Percentiles rank a stretch among this genome's conserved stretches.
phyloP scores from a whole-genome alignment of 2,329 filamentous ascomycete genomes.

The Nigrograna mackinnonii region DNA sequence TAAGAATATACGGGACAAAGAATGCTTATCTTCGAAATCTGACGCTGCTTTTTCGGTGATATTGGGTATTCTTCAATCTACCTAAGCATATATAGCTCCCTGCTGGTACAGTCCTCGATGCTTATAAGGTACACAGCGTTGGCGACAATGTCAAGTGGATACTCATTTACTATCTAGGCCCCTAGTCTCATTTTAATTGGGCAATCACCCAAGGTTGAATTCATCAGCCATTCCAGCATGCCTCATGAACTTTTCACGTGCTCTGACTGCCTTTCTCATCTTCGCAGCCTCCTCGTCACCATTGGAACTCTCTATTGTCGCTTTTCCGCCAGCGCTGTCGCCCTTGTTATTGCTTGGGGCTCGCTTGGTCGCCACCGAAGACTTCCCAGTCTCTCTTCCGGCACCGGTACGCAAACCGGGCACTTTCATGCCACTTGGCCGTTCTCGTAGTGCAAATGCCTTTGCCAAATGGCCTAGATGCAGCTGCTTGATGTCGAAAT shows the following conservation, averaged over 20 bases:
- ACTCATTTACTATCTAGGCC: too few relatives aligned
- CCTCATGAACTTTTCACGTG: slow-evolving; percentile 48
- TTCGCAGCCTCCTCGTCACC: slow-evolving; percentile 63
- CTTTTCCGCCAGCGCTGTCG: slow-evolving; percentile 41
- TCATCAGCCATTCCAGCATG: slow-evolving; percentile 63
- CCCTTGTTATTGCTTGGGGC: slow-evolving; percentile 21
- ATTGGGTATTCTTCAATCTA: too few relatives aligned
- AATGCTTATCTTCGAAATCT: too few relatives aligned
- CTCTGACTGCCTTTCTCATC: slow-evolving; percentile 62
- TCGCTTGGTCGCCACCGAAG: slow-evolving; percentile 46
- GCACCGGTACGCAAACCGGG: slow-evolving; percentile 54
- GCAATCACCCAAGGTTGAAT: slow-evolving; percentile 68
- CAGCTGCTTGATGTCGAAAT: slow-evolving; percentile 89
- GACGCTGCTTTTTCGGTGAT: too few relatives aligned
- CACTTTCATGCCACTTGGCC: slow-evolving; percentile 75
- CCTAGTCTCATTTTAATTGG: too few relatives aligned
- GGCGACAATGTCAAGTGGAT: too few relatives aligned
- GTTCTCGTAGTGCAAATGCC: slow-evolving; percentile 86
- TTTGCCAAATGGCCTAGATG: slow-evolving; percentile 95
- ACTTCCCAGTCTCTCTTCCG: slow-evolving; percentile 30
- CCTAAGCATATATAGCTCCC: too few relatives aligned
- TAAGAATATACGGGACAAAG: too few relatives aligned
- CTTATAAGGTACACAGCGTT: too few relatives aligned
- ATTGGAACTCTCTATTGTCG: slow-evolving; percentile 42
- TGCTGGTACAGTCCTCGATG: too few relatives aligned